Conservation (phyloP, 2,329 filamentous ascomycete species). For the Aspergillus felis region DNA sequence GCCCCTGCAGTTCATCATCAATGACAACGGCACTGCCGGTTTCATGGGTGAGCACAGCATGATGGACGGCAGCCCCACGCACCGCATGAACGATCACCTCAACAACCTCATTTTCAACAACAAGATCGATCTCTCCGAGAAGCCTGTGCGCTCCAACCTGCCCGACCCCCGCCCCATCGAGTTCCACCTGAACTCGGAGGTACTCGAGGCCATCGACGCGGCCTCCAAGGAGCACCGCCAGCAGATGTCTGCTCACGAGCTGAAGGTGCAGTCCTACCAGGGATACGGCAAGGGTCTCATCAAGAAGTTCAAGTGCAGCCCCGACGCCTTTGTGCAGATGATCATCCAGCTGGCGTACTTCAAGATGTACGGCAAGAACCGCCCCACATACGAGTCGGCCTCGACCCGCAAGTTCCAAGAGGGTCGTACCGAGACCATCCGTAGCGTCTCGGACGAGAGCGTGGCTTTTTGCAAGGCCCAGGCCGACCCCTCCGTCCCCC, state of each 20-base stretch:
- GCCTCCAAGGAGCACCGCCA: slow-evolving; percentile 74
- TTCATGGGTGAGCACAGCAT: slow-evolving; percentile 99
- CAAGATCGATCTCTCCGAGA: slow-evolving; percentile 83
- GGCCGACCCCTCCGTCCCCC: slow-evolving; percentile 61
- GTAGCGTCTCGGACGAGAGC: slow-evolving; percentile 84
- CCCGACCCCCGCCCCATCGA: slow-evolving; percentile 73
- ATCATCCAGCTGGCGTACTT: slow-evolving; percentile 96
- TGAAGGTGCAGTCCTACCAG: slow-evolving; percentile 92
- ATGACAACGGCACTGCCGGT: slow-evolving; percentile 94
- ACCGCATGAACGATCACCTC: slow-evolving; percentile 90
- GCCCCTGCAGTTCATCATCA: slow-evolving; percentile 94
- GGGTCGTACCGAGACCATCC: slow-evolving; percentile 93
- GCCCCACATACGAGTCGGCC: slow-evolving; percentile 96
- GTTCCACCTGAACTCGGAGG: slow-evolving; percentile 72
- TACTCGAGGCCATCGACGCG: slow-evolving; percentile 72
- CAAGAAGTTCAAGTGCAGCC: slow-evolving; percentile 99
- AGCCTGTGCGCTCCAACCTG: slow-evolving; percentile 73
- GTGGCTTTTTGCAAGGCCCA: slow-evolving; percentile 88
- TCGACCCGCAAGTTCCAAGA: slow-evolving; percentile 93
- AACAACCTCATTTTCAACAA: slow-evolving; percentile 90
- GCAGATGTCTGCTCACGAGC: slow-evolving; percentile 82
- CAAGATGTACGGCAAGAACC: slow-evolving; percentile 98
- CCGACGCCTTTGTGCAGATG: slow-evolving; percentile 98
- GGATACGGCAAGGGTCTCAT: slow-evolving; percentile 97
- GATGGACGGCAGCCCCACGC: slow-evolving; percentile 99